Base-by-base conservation (phyloP, 257 asterid genomes). In the Scutellaria barbata region DNA sequence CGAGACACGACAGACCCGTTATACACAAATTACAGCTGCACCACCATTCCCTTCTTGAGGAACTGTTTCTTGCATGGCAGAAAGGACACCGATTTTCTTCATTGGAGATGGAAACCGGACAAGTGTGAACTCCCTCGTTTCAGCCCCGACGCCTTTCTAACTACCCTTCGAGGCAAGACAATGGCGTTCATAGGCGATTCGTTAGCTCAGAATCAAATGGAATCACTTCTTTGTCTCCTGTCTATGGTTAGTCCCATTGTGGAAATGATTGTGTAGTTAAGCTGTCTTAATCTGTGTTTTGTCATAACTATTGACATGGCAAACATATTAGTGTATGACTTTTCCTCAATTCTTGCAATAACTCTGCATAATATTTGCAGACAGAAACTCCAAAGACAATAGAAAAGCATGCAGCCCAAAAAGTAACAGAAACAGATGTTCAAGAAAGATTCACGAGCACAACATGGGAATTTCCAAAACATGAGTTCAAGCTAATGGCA, bases 51-150 rank as follows among this genome's bases (percentile, higher is more conserved):
- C 0, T 50, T 46, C 47, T 18, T 55, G 18, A 82, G 41, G 18
- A 86, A 92, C 40, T 92, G 98, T 61, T 81, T 88, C 57, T 50
- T 81, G 64, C 76, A 86, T 11, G 98, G 98, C 10, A 78, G 90
- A 61, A 33, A 42, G 43, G 94, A 87, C 43, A 66, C 5, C 0
- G 92, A 73, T 42, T 89, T 86, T 63, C 69, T 89, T 30, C 43
- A 79, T 2, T 88, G 98, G 96, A 89, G 85, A 85, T 92, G 96
- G 98, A 84, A 88, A 70, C 98, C 96, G 0, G 77, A 86, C 10
- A 7, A 68, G 16, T 92, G 96, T 35, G 72, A 80, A 25, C 85
- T 92, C 1, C 89, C 89, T 0, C 82, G 74, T 42, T 90, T 92
- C 62, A 25, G 70, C 1, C 84, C 95, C 1, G 35, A 66, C 3